These are phyloP conservation scores for Lyophyllum semitale DNA, from an alignment of 768 basidiomycete genomes.

Conservation along the genomic window DNA sequence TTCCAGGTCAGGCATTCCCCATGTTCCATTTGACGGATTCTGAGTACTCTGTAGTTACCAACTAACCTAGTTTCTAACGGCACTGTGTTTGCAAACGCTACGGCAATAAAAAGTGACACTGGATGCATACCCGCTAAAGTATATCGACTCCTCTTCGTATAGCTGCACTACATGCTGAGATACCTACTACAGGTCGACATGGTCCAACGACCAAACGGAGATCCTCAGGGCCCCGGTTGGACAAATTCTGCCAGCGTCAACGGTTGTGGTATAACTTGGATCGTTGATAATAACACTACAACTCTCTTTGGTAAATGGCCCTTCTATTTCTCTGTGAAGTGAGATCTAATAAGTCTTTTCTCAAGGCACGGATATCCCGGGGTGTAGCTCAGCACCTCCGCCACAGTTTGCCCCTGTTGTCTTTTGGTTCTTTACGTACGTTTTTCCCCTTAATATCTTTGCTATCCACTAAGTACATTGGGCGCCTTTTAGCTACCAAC, in stretches of 20 bases:
- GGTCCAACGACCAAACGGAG: slow-evolving; percentile 25
- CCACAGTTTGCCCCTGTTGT: slow-evolving; percentile 48
- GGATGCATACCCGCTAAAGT: slow-evolving; percentile 44
- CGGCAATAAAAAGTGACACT: slow-evolving; percentile 46
- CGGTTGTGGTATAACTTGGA: slow-evolving; percentile 42
- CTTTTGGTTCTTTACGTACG: slow-evolving; percentile 59
- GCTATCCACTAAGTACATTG: background rate
- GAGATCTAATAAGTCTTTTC: background rate
- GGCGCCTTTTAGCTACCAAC: slow-evolving; percentile 29
- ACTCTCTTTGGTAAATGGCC: slow-evolving; percentile 43
- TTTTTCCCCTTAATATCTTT: slow-evolving; percentile 1
- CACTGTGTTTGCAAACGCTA: slow-evolving; percentile 49
- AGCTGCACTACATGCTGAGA: background rate
- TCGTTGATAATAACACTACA: slow-evolving; percentile 37
- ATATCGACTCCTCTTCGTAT: slow-evolving; percentile 6
- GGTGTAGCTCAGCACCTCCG: slow-evolving; percentile 26
- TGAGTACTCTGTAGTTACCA: slow-evolving; percentile 33
- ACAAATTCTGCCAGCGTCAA: slow-evolving; percentile 40
- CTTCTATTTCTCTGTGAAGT: background rate
- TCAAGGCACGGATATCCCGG: slow-evolving; percentile 31
- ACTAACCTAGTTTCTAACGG: slow-evolving; percentile 39
- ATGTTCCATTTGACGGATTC: background rate
- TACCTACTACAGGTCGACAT: slow-evolving; percentile 35
- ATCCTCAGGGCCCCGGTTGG: slow-evolving; percentile 33
- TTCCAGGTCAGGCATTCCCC: slow-evolving; percentile 38